Base-by-base conservation (phyloP, 129 eudicot genomes). In the Tagetes erecta region DNA sequence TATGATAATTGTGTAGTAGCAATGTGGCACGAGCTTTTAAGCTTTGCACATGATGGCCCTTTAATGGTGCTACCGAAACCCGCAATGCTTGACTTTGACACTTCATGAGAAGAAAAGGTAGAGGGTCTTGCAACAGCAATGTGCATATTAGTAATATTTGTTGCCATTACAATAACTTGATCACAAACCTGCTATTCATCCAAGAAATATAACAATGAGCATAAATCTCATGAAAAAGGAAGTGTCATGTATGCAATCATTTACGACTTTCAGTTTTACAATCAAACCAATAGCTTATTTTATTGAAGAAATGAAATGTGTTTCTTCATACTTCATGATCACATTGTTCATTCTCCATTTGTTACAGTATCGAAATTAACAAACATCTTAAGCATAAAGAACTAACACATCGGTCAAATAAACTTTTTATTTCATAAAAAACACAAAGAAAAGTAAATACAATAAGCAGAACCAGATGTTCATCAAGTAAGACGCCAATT, bases 61-160 rank as follows among this genome's bases (percentile, higher is more conserved):
- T 37, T 86, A 34, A 45, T 67, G 53, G 79, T 85, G 50, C 62
- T 35, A 58, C 85, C 73, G 13, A 83, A 76, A 78, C 13, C 73
- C 33, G 83, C 84, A 47, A 87, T 71, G 77, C 85, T 84, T 31
- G 89, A 78, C 76, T 82, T 84, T 45, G 84, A 80, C 46, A 71
- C 72, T 44, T 67, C 68, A 8, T 76, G 75, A 5, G 89, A 74
- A 41, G 91, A 77, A 77, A 81, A 63, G 60, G 81, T 40, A 59
- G 83, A 75, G 14, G 83, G 81, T 69, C 71, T 88, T 66, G 86
- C 79, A 27, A 83, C 44, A 40, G 80, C 83, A 72, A 86, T 68
- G 35, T 86, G 92, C 73, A 88, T 65, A 78, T 66, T 71, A 14
- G 88, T 76, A 77, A 89, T 72, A 72, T 92, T 83, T 20, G 83